Conservation (phyloP, 257 asterid species). For the Salvia rosmarinus region DNA sequence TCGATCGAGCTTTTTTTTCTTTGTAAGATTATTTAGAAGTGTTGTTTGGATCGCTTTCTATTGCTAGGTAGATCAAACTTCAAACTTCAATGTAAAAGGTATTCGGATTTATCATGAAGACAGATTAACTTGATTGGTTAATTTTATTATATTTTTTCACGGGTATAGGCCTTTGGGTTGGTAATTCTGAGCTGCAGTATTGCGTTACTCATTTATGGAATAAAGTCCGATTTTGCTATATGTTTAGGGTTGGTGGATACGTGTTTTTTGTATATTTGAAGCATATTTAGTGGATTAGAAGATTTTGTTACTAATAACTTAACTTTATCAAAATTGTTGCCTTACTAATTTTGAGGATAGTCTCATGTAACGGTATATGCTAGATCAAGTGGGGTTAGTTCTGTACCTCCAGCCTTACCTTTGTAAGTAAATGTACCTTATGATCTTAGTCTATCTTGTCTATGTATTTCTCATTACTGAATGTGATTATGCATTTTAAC, state of each 20-base stretch:
- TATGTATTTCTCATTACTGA: background rate
- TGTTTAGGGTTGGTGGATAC: background rate
- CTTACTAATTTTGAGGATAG: background rate
- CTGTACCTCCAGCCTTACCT: background rate
- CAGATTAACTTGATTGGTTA: background rate
- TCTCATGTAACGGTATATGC: background rate
- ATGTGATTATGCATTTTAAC: background rate
- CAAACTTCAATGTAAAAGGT: background rate
- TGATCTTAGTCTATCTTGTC: background rate
- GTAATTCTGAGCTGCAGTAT: background rate
- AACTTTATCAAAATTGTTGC: background rate
- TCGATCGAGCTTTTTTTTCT: background rate
- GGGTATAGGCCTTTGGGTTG: background rate
- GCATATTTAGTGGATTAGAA: background rate
- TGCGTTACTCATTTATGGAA: background rate
- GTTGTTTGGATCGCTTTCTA: background rate
- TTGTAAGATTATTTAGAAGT: background rate
- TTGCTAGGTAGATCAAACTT: conserved; percentile 15
- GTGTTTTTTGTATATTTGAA: background rate
- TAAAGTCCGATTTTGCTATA: background rate
- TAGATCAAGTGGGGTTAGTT: background rate
- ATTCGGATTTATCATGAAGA: background rate
- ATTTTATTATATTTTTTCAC: background rate
- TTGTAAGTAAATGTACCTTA: background rate
- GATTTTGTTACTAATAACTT: background rate